A percentile compares a stretch with the other conserved stretches of the same genome.
Evolutionary conservation across 352 stramenopile species (phyloP).

Genomic region (Phytophthora pistaciae): DNA sequence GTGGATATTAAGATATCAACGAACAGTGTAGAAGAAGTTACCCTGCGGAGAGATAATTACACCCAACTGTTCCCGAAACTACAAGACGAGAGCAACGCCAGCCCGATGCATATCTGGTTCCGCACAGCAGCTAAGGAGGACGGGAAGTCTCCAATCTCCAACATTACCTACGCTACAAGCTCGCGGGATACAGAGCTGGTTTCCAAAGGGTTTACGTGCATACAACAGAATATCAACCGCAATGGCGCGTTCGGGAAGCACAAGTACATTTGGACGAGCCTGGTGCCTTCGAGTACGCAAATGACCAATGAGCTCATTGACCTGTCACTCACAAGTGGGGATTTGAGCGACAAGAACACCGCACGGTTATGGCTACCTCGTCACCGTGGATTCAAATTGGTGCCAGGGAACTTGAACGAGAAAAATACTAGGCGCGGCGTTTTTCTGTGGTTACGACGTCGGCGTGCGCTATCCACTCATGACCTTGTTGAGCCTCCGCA

Average conservation of each 20-base stretch:
- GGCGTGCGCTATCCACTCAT: slow-evolving; percentile 40
- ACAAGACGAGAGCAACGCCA: slow-evolving; percentile 50
- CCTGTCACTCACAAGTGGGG: slow-evolving; percentile 68
- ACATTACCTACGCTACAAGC: slow-evolving; percentile 70
- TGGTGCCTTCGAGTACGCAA: slow-evolving; percentile 55
- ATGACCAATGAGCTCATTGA: slow-evolving; percentile 73
- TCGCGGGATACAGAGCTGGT: slow-evolving; percentile 79
- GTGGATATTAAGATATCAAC: slow-evolving; percentile 73
- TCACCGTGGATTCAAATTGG: slow-evolving; percentile 79
- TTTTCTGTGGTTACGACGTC: slow-evolving; percentile 73
- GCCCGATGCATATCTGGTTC: slow-evolving; percentile 72
- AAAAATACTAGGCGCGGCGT: slow-evolving; percentile 63
- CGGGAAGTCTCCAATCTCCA: slow-evolving; percentile 68
- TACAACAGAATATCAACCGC: slow-evolving; percentile 79
- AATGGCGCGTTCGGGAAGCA: slow-evolving; percentile 72
- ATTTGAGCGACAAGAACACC: slow-evolving; percentile 72
- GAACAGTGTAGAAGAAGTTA: slow-evolving; percentile 69
- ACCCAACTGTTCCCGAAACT: slow-evolving; percentile 62
- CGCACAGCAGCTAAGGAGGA: slow-evolving; percentile 64
- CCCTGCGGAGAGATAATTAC: slow-evolving; percentile 66
- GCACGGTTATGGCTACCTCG: slow-evolving; percentile 74
- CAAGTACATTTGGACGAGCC: slow-evolving; percentile 82
- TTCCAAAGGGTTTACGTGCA: slow-evolving; percentile 74
- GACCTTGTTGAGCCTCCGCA: slow-evolving; percentile 64
- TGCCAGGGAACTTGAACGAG: slow-evolving; percentile 74